Evolutionary conservation across 1,284 basidiomycete genomes (phyloP).

Genomic region (Boletus coffeatus): DNA sequence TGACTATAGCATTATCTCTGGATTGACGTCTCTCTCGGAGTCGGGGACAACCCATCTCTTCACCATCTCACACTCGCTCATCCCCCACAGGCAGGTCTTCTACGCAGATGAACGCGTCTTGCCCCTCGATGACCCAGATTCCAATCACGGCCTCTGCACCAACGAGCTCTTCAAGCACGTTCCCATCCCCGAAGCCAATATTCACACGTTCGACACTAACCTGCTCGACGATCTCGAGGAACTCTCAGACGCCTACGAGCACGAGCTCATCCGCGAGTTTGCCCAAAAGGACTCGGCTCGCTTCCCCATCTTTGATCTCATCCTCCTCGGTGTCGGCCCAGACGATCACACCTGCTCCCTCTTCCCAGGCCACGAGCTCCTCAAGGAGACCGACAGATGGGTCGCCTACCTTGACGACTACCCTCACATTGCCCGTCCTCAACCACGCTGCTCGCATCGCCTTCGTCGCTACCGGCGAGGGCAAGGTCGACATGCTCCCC

Average conservation of each 20-base stretch:
- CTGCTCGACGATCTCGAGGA: constrained; percentile 78
- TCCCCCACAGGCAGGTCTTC: constrained; percentile 81
- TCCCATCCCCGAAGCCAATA: constrained; percentile 71
- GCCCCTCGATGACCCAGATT: constrained; percentile 88
- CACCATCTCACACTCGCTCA: constrained; percentile 1
- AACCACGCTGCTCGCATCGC: constrained; percentile 87
- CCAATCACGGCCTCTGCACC: constrained; percentile 81
- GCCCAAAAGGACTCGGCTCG: constrained; percentile 86
- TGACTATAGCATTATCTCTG: no score
- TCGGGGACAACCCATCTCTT: constrained; percentile 66
- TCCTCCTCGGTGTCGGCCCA: constrained; percentile 89
- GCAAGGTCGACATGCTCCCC: constrained; percentile 77
- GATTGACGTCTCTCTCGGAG: no score
- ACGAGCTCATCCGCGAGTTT: constrained; percentile 87
- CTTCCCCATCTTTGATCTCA: constrained; percentile 93
- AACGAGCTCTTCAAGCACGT: constrained; percentile 82
- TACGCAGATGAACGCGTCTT: constrained; percentile 98
- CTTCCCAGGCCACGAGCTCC: constrained; percentile 88
- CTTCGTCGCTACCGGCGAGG: constrained; percentile 83
- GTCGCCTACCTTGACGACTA: constrained; percentile 92
- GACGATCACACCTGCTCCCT: constrained; percentile 97
- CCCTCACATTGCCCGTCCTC: constrained; percentile 87
- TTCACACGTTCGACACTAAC: constrained; percentile 78
- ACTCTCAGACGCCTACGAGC: constrained; percentile 89
- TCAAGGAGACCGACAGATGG: constrained; percentile 87